Evolutionary conservation across 164 flowering plant species (phyloP), one percentile per base, ranked within the genome.

Genomic region (Nymphaea thermarum): DNA sequence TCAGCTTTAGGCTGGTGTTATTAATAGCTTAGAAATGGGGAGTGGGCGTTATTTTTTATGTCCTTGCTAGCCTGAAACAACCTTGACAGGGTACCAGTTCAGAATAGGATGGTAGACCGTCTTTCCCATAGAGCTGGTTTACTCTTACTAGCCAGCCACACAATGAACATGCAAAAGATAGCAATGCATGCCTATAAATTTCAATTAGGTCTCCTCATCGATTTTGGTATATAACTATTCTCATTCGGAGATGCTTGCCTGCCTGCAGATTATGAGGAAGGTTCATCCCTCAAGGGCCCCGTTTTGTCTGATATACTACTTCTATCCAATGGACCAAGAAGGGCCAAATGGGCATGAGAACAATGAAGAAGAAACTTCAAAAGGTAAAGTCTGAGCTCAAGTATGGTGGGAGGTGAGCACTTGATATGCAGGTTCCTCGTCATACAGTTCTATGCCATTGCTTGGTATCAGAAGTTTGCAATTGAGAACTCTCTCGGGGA

Each of bases 191-290:
- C 10, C 6, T 15, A 36, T 25, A 42, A 25, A 25, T 12, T 25
- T 61, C 16, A n/a, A 6, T 61, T 61, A 6, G 16, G 6, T 61
- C 12, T 61, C 6, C 18, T 6, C 63, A 25, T 10, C 7, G 2
- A n/a, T 61, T n/a, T 61, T 61, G 41, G 36, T n/a, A 61, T 18
- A 25, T 44, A 36, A 44, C 10, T 60, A n/a, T 11, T 36, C 44
- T 3, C 41, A 14, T 18, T 15, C 43, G 43, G 43, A 25, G 16
- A 53, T 66, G 47, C 12, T 62, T 44, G 16, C 18, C 11, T 69
- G 41, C 45, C 60, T 64, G 70, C 87, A 91, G 97, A 84, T 66
- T 91, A 91, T 64, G 89, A 85, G 42, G 97, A 86, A 62, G 41
- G 62, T 53, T 60, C 57, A 7, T 36, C 63, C 6, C 8, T 61